phyloP scores from a whole-genome alignment of 176 grass and related monocot genomes.

The Oryza coarctata region DNA sequence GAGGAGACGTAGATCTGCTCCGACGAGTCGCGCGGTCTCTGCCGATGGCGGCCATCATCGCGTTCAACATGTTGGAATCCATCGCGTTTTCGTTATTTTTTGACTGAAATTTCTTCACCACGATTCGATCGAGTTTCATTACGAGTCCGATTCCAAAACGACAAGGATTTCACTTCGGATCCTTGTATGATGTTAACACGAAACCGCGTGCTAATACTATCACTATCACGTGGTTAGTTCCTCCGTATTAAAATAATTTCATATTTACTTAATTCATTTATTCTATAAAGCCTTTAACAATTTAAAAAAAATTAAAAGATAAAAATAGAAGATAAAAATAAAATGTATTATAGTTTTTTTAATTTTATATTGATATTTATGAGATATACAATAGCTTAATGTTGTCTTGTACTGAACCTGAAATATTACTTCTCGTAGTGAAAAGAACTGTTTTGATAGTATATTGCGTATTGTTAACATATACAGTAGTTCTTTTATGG shows the following conservation, averaged over 20 bases:
- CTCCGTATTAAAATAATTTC: no score
- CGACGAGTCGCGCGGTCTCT: constrained; percentile 59
- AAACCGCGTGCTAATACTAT: not conserved
- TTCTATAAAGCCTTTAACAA: no score
- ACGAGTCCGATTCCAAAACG: not conserved
- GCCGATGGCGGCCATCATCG: not conserved
- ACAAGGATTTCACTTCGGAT: not conserved
- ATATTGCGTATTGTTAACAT: not conserved
- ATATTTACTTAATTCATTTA: no score
- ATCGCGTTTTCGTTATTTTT: not conserved
- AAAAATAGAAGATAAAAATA: no score
- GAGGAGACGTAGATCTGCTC: constrained; percentile 99
- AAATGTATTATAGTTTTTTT: no score
- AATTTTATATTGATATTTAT: no score
- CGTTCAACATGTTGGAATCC: not conserved
- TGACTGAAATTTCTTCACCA: not conserved
- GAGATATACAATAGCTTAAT: no score
- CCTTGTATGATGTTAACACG: not conserved
- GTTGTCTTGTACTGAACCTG: not conserved
- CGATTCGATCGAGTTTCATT: not conserved
- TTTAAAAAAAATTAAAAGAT: no score
- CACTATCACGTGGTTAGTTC: no score
- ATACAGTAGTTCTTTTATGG: not conserved
- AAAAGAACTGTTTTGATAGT: not conserved
- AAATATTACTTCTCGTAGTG: not conserved